Evolutionary conservation across 306 rosid species (phyloP).

Genomic region (Ormosia semicastrata): DNA sequence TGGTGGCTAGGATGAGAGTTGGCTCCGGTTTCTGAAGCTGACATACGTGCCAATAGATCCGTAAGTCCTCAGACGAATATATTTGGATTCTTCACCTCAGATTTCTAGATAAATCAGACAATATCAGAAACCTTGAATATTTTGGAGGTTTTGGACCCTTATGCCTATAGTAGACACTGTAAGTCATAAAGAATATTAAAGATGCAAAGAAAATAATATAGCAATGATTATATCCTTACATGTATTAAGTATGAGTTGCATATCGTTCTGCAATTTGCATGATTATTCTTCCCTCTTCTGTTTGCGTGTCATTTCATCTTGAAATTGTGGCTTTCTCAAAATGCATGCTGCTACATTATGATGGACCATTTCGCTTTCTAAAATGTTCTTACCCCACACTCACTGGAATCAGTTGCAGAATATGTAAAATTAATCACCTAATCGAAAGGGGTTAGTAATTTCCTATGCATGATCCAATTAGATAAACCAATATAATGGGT

Average conservation of each 20-base stretch:
- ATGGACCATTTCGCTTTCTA: not conserved
- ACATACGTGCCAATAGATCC: not conserved
- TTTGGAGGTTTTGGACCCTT: not conserved
- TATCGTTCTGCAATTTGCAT: not conserved
- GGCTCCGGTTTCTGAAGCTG: not conserved
- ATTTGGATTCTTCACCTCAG: not conserved
- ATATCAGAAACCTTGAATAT: not conserved
- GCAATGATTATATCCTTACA: not conserved
- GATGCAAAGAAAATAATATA: not conserved
- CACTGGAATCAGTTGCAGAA: not conserved
- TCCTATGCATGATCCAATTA: not conserved
- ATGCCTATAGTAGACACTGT: not conserved
- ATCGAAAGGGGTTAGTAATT: conserved; percentile 1
- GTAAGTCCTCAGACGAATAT: not conserved
- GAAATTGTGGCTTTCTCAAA: not conserved
- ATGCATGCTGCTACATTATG: not conserved
- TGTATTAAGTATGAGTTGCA: not conserved
- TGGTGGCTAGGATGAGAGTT: not conserved
- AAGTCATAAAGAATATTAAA: not conserved
- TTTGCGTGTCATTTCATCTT: not conserved
- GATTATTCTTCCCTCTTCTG: not conserved
- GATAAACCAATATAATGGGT: not conserved
- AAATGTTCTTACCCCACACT: not conserved
- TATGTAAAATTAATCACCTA: not conserved
- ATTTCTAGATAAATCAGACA: conserved; percentile 9